Conservation (phyloP, 1,139 yeast species). For the Nakaseomyces nivariensis region DNA sequence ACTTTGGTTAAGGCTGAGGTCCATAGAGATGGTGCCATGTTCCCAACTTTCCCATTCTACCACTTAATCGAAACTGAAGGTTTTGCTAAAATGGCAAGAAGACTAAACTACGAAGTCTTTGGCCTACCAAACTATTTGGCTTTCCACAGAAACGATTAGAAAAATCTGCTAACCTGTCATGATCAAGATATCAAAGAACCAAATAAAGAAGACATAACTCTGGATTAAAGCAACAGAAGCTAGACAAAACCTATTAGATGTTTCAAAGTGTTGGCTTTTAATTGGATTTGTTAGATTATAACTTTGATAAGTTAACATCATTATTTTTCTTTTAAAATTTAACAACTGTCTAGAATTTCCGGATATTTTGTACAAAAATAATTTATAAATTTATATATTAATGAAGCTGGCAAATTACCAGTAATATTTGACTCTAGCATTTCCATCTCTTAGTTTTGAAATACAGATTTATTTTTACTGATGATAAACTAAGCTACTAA, state of each 20-base stretch:
- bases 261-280: background rate
- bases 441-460: too few species aligned
- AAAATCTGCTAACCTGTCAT: background rate
- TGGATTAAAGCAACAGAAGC: background rate
- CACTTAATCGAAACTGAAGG: constrained; percentile 97
- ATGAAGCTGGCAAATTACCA: background rate
- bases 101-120: constrained; percentile 81
- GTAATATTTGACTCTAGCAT: too few species aligned
- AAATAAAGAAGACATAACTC: background rate
- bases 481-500: too few species aligned
- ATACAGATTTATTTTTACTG: too few species aligned
- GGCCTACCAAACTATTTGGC: constrained; percentile 94
- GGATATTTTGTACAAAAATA: background rate
- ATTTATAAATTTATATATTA: constrained; percentile 1
- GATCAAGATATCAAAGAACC: background rate
- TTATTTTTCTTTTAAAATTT: background rate
- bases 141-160: constrained; percentile 44
- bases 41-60: constrained; percentile 95
- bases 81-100: constrained; percentile 94
- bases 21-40: constrained; percentile 98
- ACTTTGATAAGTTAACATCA: background rate
- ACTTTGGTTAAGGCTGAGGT: constrained; percentile 93
- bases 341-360: background rate
- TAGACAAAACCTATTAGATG: background rate
- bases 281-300: background rate